A percentile compares a stretch with the other conserved stretches of the same genome.
phyloP scores from a whole-genome alignment of 2,329 filamentous ascomycete species.

The Penicillium freii region DNA sequence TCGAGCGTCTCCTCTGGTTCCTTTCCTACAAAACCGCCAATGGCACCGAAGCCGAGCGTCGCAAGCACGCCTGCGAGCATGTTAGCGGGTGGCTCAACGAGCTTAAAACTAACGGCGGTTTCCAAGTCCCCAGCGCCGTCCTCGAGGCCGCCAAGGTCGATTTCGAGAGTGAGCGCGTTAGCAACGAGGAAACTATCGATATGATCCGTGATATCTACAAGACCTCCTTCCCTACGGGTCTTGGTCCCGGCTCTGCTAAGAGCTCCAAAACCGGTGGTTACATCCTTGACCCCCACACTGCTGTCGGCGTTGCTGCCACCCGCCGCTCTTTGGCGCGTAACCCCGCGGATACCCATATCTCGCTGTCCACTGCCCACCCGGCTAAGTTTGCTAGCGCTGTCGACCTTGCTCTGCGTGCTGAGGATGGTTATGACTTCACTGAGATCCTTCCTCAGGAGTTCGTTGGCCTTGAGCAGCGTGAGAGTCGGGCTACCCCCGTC shows the following conservation, averaged over 20 bases:
- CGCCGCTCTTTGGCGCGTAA: constrained; percentile 63
- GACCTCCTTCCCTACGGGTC: constrained; percentile 53
- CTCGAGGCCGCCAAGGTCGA: constrained; percentile 67
- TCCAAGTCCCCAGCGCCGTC: constrained; percentile 73
- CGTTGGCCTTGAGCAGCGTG: constrained; percentile 68
- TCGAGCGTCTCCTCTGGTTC: constrained; percentile 94
- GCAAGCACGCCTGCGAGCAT: constrained; percentile 63
- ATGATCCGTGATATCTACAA: constrained; percentile 61
- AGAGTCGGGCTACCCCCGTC: neutral
- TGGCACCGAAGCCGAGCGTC: constrained; percentile 45
- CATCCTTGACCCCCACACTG: constrained; percentile 88
- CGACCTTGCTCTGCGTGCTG: constrained; percentile 69
- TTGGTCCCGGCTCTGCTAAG: constrained; percentile 31
- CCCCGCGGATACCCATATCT: constrained; percentile 64
- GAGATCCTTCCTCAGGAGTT: constrained; percentile 81
- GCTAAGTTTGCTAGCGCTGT: constrained; percentile 92
- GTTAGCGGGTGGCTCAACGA: constrained; percentile 75
- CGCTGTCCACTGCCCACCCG: constrained; percentile 89
- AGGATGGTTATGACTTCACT: constrained; percentile 72
- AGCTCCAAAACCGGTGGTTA: constrained; percentile 59
- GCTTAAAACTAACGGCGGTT: constrained; percentile 78
- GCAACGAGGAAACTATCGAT: constrained; percentile 63
- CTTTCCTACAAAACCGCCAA: constrained; percentile 67
- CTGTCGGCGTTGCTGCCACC: constrained; percentile 79
- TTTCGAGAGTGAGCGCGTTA: constrained; percentile 76